These are phyloP conservation scores for Malassezia sp. DNA, from an alignment of 1,284 basidiomycete species.

Conservation along the genomic window DNA sequence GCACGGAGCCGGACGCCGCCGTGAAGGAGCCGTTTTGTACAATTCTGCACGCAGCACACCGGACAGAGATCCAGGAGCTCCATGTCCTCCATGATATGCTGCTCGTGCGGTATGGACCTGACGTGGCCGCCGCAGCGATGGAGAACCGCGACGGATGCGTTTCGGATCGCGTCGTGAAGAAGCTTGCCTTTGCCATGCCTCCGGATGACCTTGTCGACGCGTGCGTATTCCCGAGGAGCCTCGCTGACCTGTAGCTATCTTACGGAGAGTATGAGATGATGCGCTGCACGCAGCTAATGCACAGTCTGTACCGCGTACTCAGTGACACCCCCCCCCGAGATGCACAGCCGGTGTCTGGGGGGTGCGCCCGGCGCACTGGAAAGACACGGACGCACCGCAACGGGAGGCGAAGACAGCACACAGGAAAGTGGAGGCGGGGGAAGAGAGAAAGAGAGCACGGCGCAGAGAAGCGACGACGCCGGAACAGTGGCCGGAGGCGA, in stretches of 20 bases:
- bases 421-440: too few relatives aligned
- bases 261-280: slow-evolving; percentile 13
- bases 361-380: too few relatives aligned
- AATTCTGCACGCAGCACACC: slow-evolving; percentile 77
- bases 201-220: slow-evolving; percentile 63
- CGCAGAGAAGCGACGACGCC: too few relatives aligned
- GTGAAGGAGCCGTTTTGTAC: slow-evolving; percentile 63
- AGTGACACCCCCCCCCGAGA: slow-evolving; percentile 23
- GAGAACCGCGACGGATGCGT: slow-evolving; percentile 72
- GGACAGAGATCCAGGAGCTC: slow-evolving; percentile 64
- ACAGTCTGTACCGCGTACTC: slow-evolving; percentile 38
- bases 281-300: neutral
- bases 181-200: slow-evolving; percentile 62
- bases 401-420: too few relatives aligned
- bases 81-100: slow-evolving; percentile 81
- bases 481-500: too few relatives aligned
- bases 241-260: slow-evolving; percentile 8
- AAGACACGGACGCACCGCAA: too few relatives aligned
- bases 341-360: too few relatives aligned
- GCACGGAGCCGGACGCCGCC: slow-evolving; percentile 69
- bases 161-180: slow-evolving; percentile 62
- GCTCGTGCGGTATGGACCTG: slow-evolving; percentile 82
- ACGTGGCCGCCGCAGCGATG: slow-evolving; percentile 66
- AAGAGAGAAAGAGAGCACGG: too few relatives aligned
- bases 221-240: too few relatives aligned